Evolutionary conservation across 2,329 filamentous ascomycete species (phyloP).

Genomic region (Aspergillus sp.): DNA sequence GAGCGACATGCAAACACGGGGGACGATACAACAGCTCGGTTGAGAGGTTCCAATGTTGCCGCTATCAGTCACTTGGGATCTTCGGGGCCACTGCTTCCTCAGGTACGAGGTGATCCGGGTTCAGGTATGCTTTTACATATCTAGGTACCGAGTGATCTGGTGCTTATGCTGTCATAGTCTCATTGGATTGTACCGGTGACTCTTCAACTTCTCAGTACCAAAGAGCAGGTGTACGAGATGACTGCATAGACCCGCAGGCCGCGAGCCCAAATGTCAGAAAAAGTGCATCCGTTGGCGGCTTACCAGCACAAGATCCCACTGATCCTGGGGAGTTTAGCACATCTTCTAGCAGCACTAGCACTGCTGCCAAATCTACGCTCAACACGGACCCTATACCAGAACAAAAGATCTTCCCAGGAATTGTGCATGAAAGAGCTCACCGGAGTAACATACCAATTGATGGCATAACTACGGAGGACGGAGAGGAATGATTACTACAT

Average conservation of each 20-base stretch:
- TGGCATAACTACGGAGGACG: neutral
- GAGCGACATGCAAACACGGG: neutral
- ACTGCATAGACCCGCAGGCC: neutral
- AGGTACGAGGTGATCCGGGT: neutral
- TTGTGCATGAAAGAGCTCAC: conserved; percentile 42
- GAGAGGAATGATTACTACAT: neutral
- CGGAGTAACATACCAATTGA: conserved; percentile 26
- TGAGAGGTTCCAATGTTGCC: neutral
- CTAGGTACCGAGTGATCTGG: neutral
- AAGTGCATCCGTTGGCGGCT: neutral
- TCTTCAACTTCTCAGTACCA: neutral
- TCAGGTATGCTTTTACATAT: neutral
- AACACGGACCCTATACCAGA: conserved; percentile 29
- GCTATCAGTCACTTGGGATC: neutral
- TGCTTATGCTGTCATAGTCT: neutral
- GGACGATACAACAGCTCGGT: neutral
- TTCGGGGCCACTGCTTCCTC: neutral
- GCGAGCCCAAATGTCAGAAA: neutral
- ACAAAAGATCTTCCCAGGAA: conserved; percentile 46
- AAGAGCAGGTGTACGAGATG: neutral
- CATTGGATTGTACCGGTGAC: neutral
- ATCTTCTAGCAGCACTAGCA: neutral
- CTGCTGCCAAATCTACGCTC: conserved; percentile 9
- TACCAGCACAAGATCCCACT: neutral
- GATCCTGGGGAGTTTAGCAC: neutral